Conservation (phyloP, 164 flowering plant species). For the Magnolia sinica region DNA sequence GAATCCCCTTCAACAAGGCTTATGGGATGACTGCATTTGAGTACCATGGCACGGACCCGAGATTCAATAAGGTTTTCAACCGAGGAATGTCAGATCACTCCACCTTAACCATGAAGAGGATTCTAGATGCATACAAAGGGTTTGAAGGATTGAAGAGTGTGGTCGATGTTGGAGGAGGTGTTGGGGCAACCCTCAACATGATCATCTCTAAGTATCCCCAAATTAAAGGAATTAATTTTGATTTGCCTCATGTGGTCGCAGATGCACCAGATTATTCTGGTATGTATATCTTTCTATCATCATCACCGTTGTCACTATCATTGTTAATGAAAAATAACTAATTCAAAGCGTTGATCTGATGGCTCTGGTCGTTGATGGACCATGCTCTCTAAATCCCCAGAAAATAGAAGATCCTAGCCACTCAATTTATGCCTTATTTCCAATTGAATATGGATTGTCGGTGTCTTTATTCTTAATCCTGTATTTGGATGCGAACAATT, state of each 20-base stretch:
- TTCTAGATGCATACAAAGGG: conserved; percentile 31
- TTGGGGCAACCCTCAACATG: conserved; percentile 22
- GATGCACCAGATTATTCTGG: conserved; percentile 22
- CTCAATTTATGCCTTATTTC: too few relatives aligned
- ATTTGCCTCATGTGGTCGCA: conserved; percentile 24
- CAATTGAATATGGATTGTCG: too few relatives aligned
- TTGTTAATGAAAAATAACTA: too few relatives aligned
- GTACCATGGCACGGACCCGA: conserved; percentile 16
- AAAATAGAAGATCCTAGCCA: too few relatives aligned
- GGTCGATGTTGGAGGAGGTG: conserved; percentile 41
- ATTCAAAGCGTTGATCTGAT: too few relatives aligned
- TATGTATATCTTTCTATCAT: neutral
- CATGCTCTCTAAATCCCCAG: too few relatives aligned
- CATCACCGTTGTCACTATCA: neutral
- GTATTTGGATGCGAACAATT: too few relatives aligned
- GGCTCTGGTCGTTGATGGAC: too few relatives aligned
- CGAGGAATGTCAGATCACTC: conserved; percentile 11
- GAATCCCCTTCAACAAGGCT: conserved; percentile 33
- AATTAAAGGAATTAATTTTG: conserved; percentile 34
- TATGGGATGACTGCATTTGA: conserved; percentile 27
- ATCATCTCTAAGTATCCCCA: conserved; percentile 33
- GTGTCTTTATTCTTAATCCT: too few relatives aligned
- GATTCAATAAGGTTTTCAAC: conserved; percentile 22
- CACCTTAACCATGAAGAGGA: conserved; percentile 14
- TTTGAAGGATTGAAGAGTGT: conserved; percentile 22